phyloP scores from a whole-genome alignment of 768 basidiomycete genomes.

The Termitomyces bulborhizus region DNA sequence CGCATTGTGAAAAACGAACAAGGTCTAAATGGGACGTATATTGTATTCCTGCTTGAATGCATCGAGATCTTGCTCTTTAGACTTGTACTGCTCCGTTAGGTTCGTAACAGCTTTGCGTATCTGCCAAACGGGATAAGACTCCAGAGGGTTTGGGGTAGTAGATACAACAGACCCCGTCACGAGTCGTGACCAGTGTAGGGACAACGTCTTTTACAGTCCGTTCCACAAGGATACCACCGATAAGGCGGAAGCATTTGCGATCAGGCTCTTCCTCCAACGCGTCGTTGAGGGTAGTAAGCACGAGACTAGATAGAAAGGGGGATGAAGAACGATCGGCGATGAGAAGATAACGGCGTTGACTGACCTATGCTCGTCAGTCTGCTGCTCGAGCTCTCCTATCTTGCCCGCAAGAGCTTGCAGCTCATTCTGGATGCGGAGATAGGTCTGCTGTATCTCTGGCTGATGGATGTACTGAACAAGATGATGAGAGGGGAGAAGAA shows the following conservation, averaged over 20 bases:
- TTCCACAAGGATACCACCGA: conserved; percentile 94
- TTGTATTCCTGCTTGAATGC: conserved; percentile 72
- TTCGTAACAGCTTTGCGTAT: conserved; percentile 76
- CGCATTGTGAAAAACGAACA: background rate
- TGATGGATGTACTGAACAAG: conserved; percentile 34
- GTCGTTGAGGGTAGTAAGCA: conserved; percentile 82
- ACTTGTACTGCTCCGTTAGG: conserved; percentile 83
- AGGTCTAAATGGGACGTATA: conserved; percentile 49
- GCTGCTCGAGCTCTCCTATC: conserved; percentile 93
- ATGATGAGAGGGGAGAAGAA: background rate
- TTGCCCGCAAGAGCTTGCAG: conserved; percentile 89
- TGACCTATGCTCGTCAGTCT: conserved; percentile 92
- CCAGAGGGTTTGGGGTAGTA: conserved; percentile 1
- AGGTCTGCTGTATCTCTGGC: conserved; percentile 83
- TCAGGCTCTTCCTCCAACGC: conserved; percentile 76
- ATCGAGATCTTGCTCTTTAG: conserved; percentile 81
- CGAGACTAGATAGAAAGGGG: conserved; percentile 49
- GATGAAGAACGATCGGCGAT: conserved; percentile 1
- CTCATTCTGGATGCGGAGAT: conserved; percentile 79
- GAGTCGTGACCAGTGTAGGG: conserved; percentile 84
- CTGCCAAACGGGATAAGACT: conserved; percentile 32
- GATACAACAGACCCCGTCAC: conserved; percentile 62
- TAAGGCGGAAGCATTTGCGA: conserved; percentile 93
- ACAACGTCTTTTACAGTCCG: conserved; percentile 93
- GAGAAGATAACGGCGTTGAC: conserved; percentile 20